Evolutionary conservation across 352 stramenopile genomes (phyloP), one percentile per base, ranked within the genome.

Genomic region (Phytophthora melonis): DNA sequence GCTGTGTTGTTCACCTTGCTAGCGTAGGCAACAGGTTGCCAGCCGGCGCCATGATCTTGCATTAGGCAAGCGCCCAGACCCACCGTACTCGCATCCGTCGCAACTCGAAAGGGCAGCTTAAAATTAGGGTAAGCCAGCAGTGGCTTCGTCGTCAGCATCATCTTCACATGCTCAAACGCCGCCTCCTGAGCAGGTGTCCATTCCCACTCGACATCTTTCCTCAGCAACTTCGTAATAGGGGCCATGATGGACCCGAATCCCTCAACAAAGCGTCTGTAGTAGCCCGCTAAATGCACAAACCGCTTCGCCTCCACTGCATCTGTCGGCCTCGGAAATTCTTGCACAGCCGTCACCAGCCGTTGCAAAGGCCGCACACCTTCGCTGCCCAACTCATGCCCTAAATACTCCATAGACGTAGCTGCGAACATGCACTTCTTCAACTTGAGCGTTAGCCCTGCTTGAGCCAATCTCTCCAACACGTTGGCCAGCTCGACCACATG

Each of bases 21-120:
- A n/a, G n/a, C n/a, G n/a, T n/a, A n/a, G n/a, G n/a, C n/a, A n/a
- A n/a, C n/a, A n/a, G n/a, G n/a, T n/a, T n/a, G n/a, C n/a, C n/a
- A n/a, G n/a, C n/a, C n/a, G n/a, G n/a, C n/a, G n/a, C n/a, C n/a
- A n/a, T n/a, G n/a, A n/a, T n/a, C n/a, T n/a, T n/a, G n/a, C n/a
- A n/a, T n/a, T n/a, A n/a, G n/a, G n/a, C n/a, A n/a, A n/a, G n/a
- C n/a, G n/a, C n/a, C n/a, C n/a, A n/a, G n/a, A n/a, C n/a, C n/a
- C n/a, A n/a, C n/a, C n/a, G n/a, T n/a, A n/a, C n/a, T n/a, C n/a
- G 45, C 58, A 39, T 64, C 58, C 1, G 58, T 62, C 9, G 50
- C 21, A 14, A 62, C 5, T 39, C 41, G 10, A 16, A 54, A 64
- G 0, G 58, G 58, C 6, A 64, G 16, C 16, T 4, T 27, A 9